Evolutionary conservation across 75 land plant genomes (phyloP), one percentile per base, ranked within the genome.

Genomic region (Pinus albicaulis): DNA sequence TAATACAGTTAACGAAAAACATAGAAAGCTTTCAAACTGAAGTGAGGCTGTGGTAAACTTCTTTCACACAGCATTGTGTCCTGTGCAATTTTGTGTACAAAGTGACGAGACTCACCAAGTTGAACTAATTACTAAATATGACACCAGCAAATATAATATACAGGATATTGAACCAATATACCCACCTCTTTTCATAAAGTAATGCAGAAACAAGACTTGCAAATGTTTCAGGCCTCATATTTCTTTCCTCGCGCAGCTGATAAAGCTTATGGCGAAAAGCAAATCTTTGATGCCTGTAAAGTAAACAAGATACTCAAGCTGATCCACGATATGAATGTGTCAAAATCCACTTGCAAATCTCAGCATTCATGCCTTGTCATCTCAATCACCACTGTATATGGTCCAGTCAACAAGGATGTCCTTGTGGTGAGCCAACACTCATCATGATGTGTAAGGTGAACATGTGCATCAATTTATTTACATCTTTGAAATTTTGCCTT

Each of bases 151-250:
- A 55, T 64, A 68, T 22, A 25, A 71, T 11, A n/a, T 48, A 73
- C 14, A 19, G 11, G 53, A 24, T 10, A 52, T 44, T 14, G 26
- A 20, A 31, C 55, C 2, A 24, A 12, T 34, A 14, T 56, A 76
- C 36, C 5, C 64, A 97, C 99, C 99, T 94, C 75, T 97, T 97
- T 88, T 97, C 99, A 72, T 97, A 97, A 3, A 94, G 95, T 72
- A 94, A 68, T 24, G 99, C 91, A 7, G 99, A 97, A 38, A 97
- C 99, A 38, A 97, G 89, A 84, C 84, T 94, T 20, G 99, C 95
- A 87, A 97, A 97, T 4, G 99, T 97, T 72, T 92, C 93, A 7
- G 99, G 99, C 71, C 87, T 89, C 98, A 97, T 97, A 63, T 95
- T 86, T 73, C 98, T 87, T 85, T 94, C 99, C 69, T 97, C 99